These are phyloP conservation scores for Cerioporus squamosus DNA, from an alignment of 1,284 basidiomycete genomes.

Conservation along the genomic window DNA sequence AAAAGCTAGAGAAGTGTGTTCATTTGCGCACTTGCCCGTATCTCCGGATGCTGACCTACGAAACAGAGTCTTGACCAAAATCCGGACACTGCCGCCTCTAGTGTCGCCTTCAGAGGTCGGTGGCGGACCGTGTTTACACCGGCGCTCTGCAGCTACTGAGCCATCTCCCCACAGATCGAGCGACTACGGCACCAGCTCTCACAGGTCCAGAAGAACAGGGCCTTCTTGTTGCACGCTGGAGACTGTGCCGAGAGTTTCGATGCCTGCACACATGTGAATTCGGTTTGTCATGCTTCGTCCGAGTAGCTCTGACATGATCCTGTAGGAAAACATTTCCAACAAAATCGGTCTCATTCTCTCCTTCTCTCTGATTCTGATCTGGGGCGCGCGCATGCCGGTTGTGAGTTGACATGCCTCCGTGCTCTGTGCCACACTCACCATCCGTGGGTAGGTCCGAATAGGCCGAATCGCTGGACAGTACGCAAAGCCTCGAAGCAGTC, in stretches of 20 bases:
- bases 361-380: slow-evolving; percentile 94
- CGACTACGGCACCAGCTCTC: slow-evolving; percentile 80
- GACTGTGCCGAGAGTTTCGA: slow-evolving; percentile 97
- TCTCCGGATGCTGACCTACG: background rate
- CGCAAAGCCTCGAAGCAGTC: slow-evolving; percentile 92
- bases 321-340: slow-evolving; percentile 87
- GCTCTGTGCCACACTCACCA: background rate
- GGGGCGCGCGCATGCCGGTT: slow-evolving; percentile 92
- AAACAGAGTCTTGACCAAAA: slow-evolving; percentile 74
- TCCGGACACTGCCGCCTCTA: slow-evolving; percentile 80
- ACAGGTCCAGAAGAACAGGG: slow-evolving; percentile 84
- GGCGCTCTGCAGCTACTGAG: background rate
- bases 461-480: slow-evolving; percentile 96
- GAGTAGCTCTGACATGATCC: background rate
- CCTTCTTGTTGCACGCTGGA: slow-evolving; percentile 95
- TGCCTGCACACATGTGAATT: slow-evolving; percentile 82
- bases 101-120: slow-evolving; percentile 84
- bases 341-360: slow-evolving; percentile 95
- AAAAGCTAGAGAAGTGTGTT: slow-evolving; percentile 49
- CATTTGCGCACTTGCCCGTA: background rate
- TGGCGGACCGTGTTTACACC: background rate
- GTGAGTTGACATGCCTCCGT: slow-evolving; percentile 42
- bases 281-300: background rate
- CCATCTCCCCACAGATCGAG: slow-evolving; percentile 67
- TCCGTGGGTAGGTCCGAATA: slow-evolving; percentile 70